These are phyloP conservation scores for Fusarium sambucinum DNA, from an alignment of 2,329 filamentous ascomycete species.

Conservation along the genomic window DNA sequence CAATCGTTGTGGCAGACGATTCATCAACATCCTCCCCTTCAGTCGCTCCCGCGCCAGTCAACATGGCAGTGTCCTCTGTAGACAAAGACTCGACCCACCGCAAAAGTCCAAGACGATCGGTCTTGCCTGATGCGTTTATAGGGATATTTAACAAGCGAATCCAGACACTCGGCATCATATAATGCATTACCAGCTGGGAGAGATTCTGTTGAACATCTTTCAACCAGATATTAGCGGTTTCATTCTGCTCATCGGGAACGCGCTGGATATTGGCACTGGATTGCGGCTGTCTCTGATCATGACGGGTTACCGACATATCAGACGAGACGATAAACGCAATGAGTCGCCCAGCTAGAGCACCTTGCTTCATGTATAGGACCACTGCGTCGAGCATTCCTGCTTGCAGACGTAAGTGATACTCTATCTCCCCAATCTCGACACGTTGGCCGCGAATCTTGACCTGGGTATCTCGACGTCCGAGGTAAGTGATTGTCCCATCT, in stretches of 20 bases:
- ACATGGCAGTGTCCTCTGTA: neutral
- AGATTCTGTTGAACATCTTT: constrained; percentile 4
- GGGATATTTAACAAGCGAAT: neutral
- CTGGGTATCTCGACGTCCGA: constrained; percentile 1
- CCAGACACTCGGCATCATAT: constrained; percentile 10
- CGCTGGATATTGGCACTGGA: constrained; percentile 1
- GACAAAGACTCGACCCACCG: constrained; percentile 3
- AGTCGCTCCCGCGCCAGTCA: neutral
- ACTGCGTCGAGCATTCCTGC: neutral
- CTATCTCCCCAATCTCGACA: constrained; percentile 1
- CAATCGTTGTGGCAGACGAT: neutral
- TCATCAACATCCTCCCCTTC: constrained; percentile 1
- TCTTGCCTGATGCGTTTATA: constrained; percentile 7
- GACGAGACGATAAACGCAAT: neutral
- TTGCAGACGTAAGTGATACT: constrained; percentile 1
- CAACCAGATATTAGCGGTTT: neutral
- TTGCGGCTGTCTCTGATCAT: neutral
- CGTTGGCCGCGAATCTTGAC: constrained; percentile 7
- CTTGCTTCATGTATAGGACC: neutral
- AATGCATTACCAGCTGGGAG: constrained; percentile 9
- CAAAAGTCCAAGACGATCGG: constrained; percentile 3
- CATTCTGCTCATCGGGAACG: neutral
- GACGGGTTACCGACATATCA: neutral
- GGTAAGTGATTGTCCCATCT: neutral
- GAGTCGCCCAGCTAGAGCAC: neutral